Evolutionary conservation across 1,139 yeast genomes (phyloP), one percentile per base, ranked within the genome.

Genomic region (Yamadazyma dendronema): DNA sequence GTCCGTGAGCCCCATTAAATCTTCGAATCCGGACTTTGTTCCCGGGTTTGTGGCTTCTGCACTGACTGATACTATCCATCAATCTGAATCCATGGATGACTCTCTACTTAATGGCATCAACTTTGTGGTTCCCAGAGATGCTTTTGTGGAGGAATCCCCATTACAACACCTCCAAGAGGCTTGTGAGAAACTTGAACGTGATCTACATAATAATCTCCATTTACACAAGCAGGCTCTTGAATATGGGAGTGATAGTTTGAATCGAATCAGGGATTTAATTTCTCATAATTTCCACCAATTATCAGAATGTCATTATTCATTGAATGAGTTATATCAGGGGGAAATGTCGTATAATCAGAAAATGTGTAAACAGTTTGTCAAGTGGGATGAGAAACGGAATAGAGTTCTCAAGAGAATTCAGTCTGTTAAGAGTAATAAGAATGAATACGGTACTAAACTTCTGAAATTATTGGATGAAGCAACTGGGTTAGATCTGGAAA

Each of bases 261-360:
- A 52, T 22, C 43, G 52, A 11, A 47, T 60, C 2, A 50, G 82
- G 36, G 44, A 42, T 12, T 46, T 48, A 45, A 54, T 68, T 3
- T 36, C 48, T 1, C 54, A 51, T 33, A 48, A 56, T 34, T 61
- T 72, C 28, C 55, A 53, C 21, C 67, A 67, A 37, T 44, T 76
- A 6, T 63, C 72, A 1, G 73, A 70, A 35, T 62, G 66, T 30
- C 66, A 70, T 43, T 68, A 67, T 37, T 68, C 81, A 1, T 61
- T 76, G 40, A 59, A 62, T 39, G 85, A 79, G 48, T 54, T 78
- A 1, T 79, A 78, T 47, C 48, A 57, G 1, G 56, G 62, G 4
- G 80, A 77, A 30, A 50, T 59, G 2, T 44, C 50, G 1, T 55
- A 56, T 13, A 65, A 67, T 23, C 43, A 50, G 13, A 40, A 44